Evolutionary conservation across 2,329 filamentous ascomycete species (phyloP), one percentile per base, ranked within the genome.

Genomic region (Exophiala aquamarina): DNA sequence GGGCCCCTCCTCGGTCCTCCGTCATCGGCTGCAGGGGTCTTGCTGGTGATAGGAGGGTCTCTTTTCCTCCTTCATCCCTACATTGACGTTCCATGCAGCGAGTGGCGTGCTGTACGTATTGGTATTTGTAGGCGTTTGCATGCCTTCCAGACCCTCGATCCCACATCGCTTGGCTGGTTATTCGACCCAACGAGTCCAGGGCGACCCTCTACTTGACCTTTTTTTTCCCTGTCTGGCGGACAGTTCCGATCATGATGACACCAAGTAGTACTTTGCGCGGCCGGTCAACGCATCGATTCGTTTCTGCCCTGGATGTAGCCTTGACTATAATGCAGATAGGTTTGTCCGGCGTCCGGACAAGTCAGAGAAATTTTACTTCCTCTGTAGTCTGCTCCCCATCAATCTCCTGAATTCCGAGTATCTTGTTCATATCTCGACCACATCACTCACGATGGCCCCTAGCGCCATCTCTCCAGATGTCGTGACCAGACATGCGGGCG

Each of bases 1-100:
- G 9, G 9, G 9, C 32, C 17, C 32, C 5, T 34, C 32, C 17
- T n/a, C 6, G 17, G n/a, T 19, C 14, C 49, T 52, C 50, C 50
- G 50, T 37, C 41, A 52, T 52, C 50, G 50, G 50, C 37, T 18
- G 35, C 28, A 47, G 13, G 38, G 44, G 35, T 35, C n/a, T 15
- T 6, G 6, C 11, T 11, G 6, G 11, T 11, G 23, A 26, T 26
- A 26, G 23, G 23, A 26, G 17, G 15, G 31, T 42, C 18, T 29
- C 15, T 23, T 21, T 26, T 4, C 33, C 13, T 28, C 31, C 9
- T 32, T 5, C 19, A 15, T 31, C 13, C 21, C 3, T 14, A 9
- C 28, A 9, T 20, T 17, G 15, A 14, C 19, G 15, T 42, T 21
- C 29, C 32, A 13, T n/a, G 17, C 9, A 9, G 14, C 20, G 11